phyloP scores from a whole-genome alignment of 1,284 basidiomycete genomes.

The Pyrrhoderma lamaoense region DNA sequence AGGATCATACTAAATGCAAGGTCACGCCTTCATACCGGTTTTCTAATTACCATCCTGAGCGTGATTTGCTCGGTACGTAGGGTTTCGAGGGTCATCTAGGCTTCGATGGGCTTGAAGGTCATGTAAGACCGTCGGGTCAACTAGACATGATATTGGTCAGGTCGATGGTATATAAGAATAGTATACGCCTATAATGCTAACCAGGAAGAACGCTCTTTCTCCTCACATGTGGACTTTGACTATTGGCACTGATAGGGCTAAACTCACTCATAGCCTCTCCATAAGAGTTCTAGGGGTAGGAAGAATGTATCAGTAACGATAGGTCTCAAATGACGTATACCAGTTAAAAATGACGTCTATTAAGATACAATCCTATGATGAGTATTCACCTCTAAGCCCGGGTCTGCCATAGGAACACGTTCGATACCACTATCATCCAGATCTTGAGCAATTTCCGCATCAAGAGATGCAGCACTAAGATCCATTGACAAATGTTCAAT shows the following conservation, averaged over 20 bases:
- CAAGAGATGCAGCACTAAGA: constrained; percentile 77
- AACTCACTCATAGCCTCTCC: constrained; percentile 22
- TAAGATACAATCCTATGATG: too few species aligned
- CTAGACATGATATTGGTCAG: constrained; percentile 31
- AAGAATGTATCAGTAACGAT: neutral
- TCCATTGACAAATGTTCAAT: constrained; percentile 84
- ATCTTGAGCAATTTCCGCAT: constrained; percentile 62
- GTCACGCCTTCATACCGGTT: too few species aligned
- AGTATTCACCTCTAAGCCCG: constrained; percentile 71
- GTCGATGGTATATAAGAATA: neutral
- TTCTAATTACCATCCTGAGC: neutral
- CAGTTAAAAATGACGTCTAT: too few species aligned
- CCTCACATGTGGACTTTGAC: constrained; percentile 63
- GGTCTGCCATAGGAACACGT: constrained; percentile 83
- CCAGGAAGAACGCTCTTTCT: constrained; percentile 83
- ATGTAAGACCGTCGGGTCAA: constrained; percentile 81
- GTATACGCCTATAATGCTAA: constrained; percentile 29
- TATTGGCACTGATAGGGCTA: constrained; percentile 22
- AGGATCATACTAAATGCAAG: too few species aligned
- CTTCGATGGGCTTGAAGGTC: constrained; percentile 84
- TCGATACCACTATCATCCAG: constrained; percentile 80
- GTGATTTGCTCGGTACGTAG: constrained; percentile 1
- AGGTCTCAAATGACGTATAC: neutral
- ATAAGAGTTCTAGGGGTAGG: constrained; percentile 10
- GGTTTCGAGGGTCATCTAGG: constrained; percentile 49